Conservation (phyloP, 75 land plant genomes). For the Pseudotsuga menziesii region DNA sequence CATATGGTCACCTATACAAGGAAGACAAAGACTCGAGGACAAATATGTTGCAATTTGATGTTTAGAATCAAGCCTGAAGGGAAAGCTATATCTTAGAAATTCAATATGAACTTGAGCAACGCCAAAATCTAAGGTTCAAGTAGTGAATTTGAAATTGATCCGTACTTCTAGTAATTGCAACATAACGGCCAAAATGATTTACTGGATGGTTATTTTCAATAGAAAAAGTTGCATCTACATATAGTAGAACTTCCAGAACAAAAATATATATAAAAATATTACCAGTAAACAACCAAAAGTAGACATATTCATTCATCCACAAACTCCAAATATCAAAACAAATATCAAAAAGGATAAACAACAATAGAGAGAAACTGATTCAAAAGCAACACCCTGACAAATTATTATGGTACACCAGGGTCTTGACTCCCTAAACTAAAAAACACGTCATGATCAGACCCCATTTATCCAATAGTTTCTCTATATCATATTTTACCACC, state of each 20-base stretch:
- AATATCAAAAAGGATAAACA: too few relatives aligned
- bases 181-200: not conserved
- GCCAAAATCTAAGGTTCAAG: conserved; percentile 57
- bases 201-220: not conserved
- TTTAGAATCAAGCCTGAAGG: not conserved
- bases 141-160: conserved; percentile 61
- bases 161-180: conserved; percentile 88
- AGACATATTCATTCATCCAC: not conserved
- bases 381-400: not conserved
- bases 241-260: not conserved
- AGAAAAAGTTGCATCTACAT: not conserved
- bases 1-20: not conserved
- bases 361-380: not conserved
- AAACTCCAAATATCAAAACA: too few relatives aligned
- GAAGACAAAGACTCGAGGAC: not conserved
- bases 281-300: not conserved
- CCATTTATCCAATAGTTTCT: not conserved
- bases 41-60: not conserved
- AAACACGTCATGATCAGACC: not conserved
- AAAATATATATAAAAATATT: not conserved
- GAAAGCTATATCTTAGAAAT: not conserved
- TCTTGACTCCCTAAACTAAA: not conserved
- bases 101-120: not conserved
- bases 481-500: not conserved
- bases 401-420: not conserved